These are phyloP conservation scores for Aquanectria penicillioides DNA, from an alignment of 2,329 filamentous ascomycete genomes.

Conservation along the genomic window DNA sequence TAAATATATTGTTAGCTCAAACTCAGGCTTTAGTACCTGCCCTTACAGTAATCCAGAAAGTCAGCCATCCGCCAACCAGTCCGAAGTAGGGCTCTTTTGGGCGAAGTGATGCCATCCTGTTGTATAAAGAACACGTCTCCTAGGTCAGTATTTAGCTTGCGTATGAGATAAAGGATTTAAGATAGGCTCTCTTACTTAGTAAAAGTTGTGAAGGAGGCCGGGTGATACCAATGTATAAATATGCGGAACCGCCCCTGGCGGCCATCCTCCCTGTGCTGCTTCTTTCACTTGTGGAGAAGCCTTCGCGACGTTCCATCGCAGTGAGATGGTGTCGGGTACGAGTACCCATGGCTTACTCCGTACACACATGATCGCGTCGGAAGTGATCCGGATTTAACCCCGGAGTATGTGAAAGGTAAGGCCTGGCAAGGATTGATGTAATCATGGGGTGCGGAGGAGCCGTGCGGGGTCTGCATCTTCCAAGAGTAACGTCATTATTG, in stretches of 20 bases:
- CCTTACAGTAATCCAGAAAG: conserved; percentile 3
- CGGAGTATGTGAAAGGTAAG: no score
- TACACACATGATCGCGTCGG: not conserved
- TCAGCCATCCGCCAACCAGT: conserved; percentile 1
- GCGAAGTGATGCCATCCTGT: no score
- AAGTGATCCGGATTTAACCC: not conserved
- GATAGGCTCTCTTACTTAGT: no score
- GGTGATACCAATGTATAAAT: not conserved
- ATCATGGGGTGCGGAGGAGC: not conserved
- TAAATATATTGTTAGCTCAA: not conserved
- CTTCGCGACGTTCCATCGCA: not conserved
- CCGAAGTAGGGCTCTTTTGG: conserved; percentile 10
- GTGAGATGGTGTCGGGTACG: not conserved
- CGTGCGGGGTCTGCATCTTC: not conserved
- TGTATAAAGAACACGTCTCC: no score
- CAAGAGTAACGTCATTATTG: not conserved
- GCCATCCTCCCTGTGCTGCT: not conserved
- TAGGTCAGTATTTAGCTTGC: no score
- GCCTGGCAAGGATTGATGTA: not conserved
- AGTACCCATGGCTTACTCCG: not conserved
- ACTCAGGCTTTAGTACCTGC: no score
- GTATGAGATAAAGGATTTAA: no score
- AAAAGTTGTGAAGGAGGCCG: no score
- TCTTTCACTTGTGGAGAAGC: not conserved
- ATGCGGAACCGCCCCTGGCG: not conserved